Evolutionary conservation across 345 rosid genomes (phyloP).

Genomic region (Cardamine occulta): DNA sequence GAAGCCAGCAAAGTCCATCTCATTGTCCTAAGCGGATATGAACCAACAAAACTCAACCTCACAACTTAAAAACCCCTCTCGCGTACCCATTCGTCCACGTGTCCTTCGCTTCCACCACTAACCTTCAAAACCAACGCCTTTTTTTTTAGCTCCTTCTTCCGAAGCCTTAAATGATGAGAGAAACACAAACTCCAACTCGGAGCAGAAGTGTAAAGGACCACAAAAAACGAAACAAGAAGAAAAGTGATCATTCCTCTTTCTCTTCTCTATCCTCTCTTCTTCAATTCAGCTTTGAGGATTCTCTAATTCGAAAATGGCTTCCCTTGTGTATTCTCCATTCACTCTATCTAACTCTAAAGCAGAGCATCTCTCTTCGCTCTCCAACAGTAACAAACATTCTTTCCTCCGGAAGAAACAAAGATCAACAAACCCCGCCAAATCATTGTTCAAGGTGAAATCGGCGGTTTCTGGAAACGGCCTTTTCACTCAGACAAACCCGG

Average conservation of each 20-base stretch:
- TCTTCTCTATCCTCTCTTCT: slow-evolving; percentile 20
- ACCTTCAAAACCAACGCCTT: slow-evolving; percentile 49
- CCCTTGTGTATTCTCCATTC: slow-evolving; percentile 70
- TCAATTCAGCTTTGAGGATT: slow-evolving; percentile 27
- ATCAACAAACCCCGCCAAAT: slow-evolving; percentile 43
- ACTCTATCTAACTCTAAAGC: slow-evolving; percentile 63
- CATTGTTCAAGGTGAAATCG: slow-evolving; percentile 61
- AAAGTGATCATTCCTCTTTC: slow-evolving; percentile 7
- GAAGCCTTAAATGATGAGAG: slow-evolving; percentile 16
- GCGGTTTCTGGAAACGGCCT: slow-evolving; percentile 83
- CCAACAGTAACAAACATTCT: slow-evolving; percentile 73
- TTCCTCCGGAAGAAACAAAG: slow-evolving; percentile 59
- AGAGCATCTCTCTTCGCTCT: slow-evolving; percentile 73
- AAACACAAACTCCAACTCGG: slow-evolving; percentile 32
- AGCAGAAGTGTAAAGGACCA: slow-evolving; percentile 15
- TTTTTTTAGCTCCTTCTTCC: slow-evolving; percentile 32
- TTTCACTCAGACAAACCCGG: slow-evolving; percentile 91
- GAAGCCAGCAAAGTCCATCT: slow-evolving; percentile 39
- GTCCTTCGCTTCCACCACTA: slow-evolving; percentile 65
- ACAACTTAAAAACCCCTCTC: slow-evolving; percentile 37
- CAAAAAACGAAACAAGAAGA: slow-evolving; percentile 9
- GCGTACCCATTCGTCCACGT: slow-evolving; percentile 67
- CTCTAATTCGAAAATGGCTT: slow-evolving; percentile 60
- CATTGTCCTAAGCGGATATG: slow-evolving; percentile 38
- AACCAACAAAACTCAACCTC: slow-evolving; percentile 59